Base-by-base conservation (phyloP, 345 rosid genomes). In the sweet orange (Citrus sinensis) region DNA sequence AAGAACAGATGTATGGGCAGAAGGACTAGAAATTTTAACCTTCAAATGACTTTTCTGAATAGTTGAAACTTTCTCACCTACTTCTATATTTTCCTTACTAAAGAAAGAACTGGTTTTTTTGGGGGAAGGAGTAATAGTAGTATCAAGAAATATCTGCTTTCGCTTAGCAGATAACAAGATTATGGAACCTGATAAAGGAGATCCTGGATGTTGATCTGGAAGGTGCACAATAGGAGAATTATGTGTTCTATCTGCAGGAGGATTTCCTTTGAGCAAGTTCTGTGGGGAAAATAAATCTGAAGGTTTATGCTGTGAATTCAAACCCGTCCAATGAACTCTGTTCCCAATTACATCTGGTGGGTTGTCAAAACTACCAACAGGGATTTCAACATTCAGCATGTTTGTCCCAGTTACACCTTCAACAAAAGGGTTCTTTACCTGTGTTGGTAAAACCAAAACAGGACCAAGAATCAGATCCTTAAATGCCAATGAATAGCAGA, bases 121-220 rank as follows among this genome's bases (percentile, higher is more conserved):
- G 22, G 92, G 91, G 49, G 93, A 90, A 89, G 95, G 92, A 78
- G 97, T 92, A 54, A 78, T 76, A 62, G 81, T 83, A 80, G 85
- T 39, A 62, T 74, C 81, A 70, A 76, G 34, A 81, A 63, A 82
- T 71, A 72, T 78, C 58, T 85, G 73, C 67, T 73, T 77, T 67
- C 67, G 82, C 77, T 81, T 82, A 62, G 76, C 70, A 78, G 85
- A 76, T 70, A 87, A 74, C 16, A 86, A 81, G 58, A 87, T 83
- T 78, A 78, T 70, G 25, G 88, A 88, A 58, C 80, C 90, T 19
- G 63, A 73, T 80, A 54, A 64, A 75, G 83, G 88, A 77, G 89
- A 81, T 49, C 20, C 70, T 34, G 37, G 70, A 61, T 25, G 77
- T 77, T 79, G 80, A 79, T 46, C 80, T 82, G 66, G 74, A 63